A percentile compares a stretch with the other conserved stretches of the same genome.
phyloP scores from a whole-genome alignment of 2,329 filamentous ascomycete genomes.

The Colletotrichum falcatum region DNA sequence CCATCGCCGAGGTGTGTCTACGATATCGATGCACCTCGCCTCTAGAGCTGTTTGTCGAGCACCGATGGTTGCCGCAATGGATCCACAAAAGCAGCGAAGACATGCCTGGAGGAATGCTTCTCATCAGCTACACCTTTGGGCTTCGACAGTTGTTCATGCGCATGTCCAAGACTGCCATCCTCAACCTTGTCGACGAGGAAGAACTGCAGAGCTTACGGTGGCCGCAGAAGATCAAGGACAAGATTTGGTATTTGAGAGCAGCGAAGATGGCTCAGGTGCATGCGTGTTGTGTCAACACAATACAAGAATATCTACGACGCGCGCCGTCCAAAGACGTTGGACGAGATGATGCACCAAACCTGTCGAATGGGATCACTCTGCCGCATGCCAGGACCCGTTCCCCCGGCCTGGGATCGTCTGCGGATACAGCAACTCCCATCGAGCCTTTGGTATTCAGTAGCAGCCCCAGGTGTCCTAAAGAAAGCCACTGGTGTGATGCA shows the following conservation, averaged over 20 bases:
- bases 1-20: slow-evolving; percentile 63
- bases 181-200: slow-evolving; percentile 58
- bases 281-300: slow-evolving; percentile 56
- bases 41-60: slow-evolving; percentile 62
- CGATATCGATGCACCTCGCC: slow-evolving; percentile 65
- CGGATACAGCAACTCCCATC: slow-evolving; percentile 25
- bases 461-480: slow-evolving; percentile 61
- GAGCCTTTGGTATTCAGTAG: slow-evolving; percentile 51
- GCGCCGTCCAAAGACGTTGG: neutral
- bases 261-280: slow-evolving; percentile 65
- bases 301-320: slow-evolving; percentile 60
- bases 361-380: neutral
- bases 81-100: slow-evolving; percentile 60
- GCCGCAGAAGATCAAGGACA: slow-evolving; percentile 61
- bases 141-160: slow-evolving; percentile 60
- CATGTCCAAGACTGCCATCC: slow-evolving; percentile 61
- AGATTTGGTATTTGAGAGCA: slow-evolving; percentile 60
- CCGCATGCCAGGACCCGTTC: neutral
- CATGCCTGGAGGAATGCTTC: slow-evolving; percentile 61
- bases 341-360: neutral
- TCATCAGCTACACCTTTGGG: slow-evolving; percentile 67
- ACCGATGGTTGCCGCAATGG: slow-evolving; percentile 65
- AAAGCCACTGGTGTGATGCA: slow-evolving; percentile 63
- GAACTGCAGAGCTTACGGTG: slow-evolving; percentile 58
- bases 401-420: neutral